Percentiles rank a stretch among this genome's conserved stretches.
Conservation (phyloP, 192 early-diverging fungal genomes). For the Coemansia sp. region DNA sequence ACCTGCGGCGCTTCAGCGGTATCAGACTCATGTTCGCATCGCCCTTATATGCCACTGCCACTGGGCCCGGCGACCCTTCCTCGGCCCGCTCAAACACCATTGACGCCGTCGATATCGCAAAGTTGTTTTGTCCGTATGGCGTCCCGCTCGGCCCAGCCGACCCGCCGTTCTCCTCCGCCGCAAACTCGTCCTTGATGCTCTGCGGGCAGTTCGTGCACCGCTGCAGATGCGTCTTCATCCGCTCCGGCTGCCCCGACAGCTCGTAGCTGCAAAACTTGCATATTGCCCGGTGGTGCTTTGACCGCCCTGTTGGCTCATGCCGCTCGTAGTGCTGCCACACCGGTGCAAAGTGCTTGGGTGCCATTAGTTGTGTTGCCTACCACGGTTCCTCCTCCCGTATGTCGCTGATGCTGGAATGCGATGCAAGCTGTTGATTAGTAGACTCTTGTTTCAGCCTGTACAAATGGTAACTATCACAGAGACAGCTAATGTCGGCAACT, state of each 20-base stretch:
- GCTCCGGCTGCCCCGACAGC: slow-evolving; percentile 52
- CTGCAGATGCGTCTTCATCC: slow-evolving; percentile 53
- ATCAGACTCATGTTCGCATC: background rate
- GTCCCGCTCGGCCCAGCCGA: slow-evolving; percentile 2
- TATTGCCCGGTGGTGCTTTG: slow-evolving; percentile 54
- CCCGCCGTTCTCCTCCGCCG: slow-evolving; percentile 19
- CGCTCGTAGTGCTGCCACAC: slow-evolving; percentile 56
- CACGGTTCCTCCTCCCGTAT: no score
- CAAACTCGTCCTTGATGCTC: slow-evolving; percentile 42
- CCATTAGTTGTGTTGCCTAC: slow-evolving; percentile 15
- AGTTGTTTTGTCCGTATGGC: slow-evolving; percentile 11
- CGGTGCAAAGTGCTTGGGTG: slow-evolving; percentile 55
- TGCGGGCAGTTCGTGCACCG: slow-evolving; percentile 38
- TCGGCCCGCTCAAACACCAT: slow-evolving; percentile 16
- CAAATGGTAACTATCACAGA: no score
- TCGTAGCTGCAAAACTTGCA: slow-evolving; percentile 53
- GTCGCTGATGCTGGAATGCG: no score
- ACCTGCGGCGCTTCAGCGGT: slow-evolving; percentile 35
- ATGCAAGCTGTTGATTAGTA: no score
- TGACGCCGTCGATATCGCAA: slow-evolving; percentile 9
- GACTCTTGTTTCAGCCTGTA: no score
- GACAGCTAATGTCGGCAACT: no score
- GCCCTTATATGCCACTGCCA: background rate
- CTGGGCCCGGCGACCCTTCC: slow-evolving; percentile 2
- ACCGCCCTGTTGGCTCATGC: slow-evolving; percentile 51